These are phyloP conservation scores for Pyrenophora tritici-repentis DNA, from an alignment of 2,329 filamentous ascomycete genomes.

Conservation along the genomic window DNA sequence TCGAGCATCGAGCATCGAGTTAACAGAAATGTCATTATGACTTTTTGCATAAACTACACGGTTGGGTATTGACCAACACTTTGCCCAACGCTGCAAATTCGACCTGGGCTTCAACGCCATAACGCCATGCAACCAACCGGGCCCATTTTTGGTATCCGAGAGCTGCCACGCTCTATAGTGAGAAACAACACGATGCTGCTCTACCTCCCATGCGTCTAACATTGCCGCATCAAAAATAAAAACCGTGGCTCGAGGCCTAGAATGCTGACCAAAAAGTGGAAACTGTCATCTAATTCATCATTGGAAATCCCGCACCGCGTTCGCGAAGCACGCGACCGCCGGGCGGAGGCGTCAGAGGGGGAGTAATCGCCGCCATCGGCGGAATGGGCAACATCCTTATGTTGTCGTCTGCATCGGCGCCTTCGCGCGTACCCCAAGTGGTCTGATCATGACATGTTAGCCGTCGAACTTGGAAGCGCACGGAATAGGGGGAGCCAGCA, in stretches of 20 bases:
- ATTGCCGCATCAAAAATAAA: slow-evolving; percentile 36
- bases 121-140: slow-evolving; percentile 41
- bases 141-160: slow-evolving; percentile 42
- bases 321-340: slow-evolving; percentile 44
- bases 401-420: slow-evolving; percentile 75
- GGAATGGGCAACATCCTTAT: slow-evolving; percentile 48
- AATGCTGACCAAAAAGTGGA: slow-evolving; percentile 34
- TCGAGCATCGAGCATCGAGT: slow-evolving; percentile 9
- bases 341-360: slow-evolving; percentile 42
- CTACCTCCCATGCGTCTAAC: slow-evolving; percentile 35
- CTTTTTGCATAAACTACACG: slow-evolving; percentile 47
- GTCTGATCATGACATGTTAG: slow-evolving; percentile 63
- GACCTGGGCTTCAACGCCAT: slow-evolving; percentile 25
- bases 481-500: slow-evolving; percentile 30
- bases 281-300: slow-evolving; percentile 33
- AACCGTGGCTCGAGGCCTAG: slow-evolving; percentile 22
- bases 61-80: slow-evolving; percentile 22
- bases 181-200: slow-evolving; percentile 21
- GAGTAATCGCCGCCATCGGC: slow-evolving; percentile 40
- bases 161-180: slow-evolving; percentile 35
- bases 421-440: slow-evolving; percentile 92
- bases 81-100: slow-evolving; percentile 37
- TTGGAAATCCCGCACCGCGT: slow-evolving; percentile 37
- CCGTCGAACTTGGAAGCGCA: slow-evolving; percentile 6
- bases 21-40: slow-evolving; percentile 24